A percentile compares a stretch with the other conserved stretches of the same genome.
Evolutionary conservation across 108 stramenopile species (phyloP).

Genomic region (Pseudonitzschia pungens): DNA sequence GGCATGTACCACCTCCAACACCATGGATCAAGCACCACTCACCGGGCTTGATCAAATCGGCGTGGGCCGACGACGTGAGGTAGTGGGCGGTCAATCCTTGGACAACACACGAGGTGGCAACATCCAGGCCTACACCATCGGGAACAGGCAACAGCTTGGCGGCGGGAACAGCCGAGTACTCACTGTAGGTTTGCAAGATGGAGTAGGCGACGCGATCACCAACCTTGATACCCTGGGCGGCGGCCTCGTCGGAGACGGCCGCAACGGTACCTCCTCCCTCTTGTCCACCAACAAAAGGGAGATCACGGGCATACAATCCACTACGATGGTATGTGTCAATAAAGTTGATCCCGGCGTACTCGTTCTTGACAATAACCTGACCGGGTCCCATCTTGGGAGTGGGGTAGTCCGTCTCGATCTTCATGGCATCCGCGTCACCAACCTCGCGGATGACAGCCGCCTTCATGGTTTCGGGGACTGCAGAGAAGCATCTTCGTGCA

Average conservation of each 20-base stretch:
- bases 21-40: slow-evolving; percentile 83
- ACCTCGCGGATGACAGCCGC: slow-evolving; percentile 50
- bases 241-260: slow-evolving; percentile 55
- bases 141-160: slow-evolving; percentile 62
- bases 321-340: slow-evolving; percentile 84
- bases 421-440: slow-evolving; percentile 45
- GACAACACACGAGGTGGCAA: slow-evolving; percentile 69
- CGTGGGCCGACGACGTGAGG: slow-evolving; percentile 66
- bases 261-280: slow-evolving; percentile 81
- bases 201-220: slow-evolving; percentile 77
- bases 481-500: slow-evolving; percentile 25
- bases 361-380: slow-evolving; percentile 70
- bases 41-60: slow-evolving; percentile 63
- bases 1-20: slow-evolving; percentile 83
- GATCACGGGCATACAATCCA: slow-evolving; percentile 70
- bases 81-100: slow-evolving; percentile 88
- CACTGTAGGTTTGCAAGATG: slow-evolving; percentile 68
- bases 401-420: slow-evolving; percentile 54
- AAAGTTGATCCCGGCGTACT: slow-evolving; percentile 82
- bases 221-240: slow-evolving; percentile 47
- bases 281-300: slow-evolving; percentile 79
- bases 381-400: slow-evolving; percentile 45
- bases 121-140: slow-evolving; percentile 48
- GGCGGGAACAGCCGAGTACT: slow-evolving; percentile 72
- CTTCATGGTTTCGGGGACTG: slow-evolving; percentile 40